Percentiles rank a stretch among this genome's conserved stretches.
phyloP scores from a whole-genome alignment of 2,329 filamentous ascomycete genomes.

The Lachnellula arida region DNA sequence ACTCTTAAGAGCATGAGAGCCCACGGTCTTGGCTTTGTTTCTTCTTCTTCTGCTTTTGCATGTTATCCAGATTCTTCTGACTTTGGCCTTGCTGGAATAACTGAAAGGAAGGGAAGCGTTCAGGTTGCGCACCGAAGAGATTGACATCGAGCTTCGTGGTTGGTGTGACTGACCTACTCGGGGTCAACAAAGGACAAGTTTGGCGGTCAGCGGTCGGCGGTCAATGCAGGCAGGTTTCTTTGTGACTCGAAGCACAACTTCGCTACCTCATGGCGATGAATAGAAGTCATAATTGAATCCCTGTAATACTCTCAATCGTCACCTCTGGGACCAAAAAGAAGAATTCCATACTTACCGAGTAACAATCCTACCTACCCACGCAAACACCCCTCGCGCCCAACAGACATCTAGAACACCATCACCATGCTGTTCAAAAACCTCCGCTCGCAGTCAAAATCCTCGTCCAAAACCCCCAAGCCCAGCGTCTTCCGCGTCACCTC shows the following conservation, averaged over 20 bases:
- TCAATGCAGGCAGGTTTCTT: too few species aligned
- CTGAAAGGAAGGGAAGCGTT: not conserved
- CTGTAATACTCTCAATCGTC: not conserved
- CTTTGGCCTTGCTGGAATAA: not conserved
- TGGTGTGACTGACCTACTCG: too few species aligned
- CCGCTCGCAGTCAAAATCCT: slow-evolving; percentile 19
- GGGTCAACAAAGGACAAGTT: too few species aligned
- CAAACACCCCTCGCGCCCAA: not conserved
- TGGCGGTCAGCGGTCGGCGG: too few species aligned
- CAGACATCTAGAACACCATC: not conserved
- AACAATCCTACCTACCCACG: not conserved
- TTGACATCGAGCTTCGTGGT: too few species aligned
- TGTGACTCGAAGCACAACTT: too few species aligned
- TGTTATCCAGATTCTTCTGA: not conserved
- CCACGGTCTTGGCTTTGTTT: not conserved
- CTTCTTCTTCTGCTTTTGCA: not conserved
- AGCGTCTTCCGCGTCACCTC: slow-evolving; percentile 9
- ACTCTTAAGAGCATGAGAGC: not conserved
- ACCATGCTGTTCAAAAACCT: slow-evolving; percentile 23
- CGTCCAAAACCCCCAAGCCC: slow-evolving; percentile 17
- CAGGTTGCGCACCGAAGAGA: too few species aligned
- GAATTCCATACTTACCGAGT: not conserved
- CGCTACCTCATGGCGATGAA: not conserved
- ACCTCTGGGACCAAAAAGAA: not conserved
- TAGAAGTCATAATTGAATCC: not conserved